phyloP scores from a whole-genome alignment of 1,139 yeast genomes.

The Diutina scorzettiae region DNA sequence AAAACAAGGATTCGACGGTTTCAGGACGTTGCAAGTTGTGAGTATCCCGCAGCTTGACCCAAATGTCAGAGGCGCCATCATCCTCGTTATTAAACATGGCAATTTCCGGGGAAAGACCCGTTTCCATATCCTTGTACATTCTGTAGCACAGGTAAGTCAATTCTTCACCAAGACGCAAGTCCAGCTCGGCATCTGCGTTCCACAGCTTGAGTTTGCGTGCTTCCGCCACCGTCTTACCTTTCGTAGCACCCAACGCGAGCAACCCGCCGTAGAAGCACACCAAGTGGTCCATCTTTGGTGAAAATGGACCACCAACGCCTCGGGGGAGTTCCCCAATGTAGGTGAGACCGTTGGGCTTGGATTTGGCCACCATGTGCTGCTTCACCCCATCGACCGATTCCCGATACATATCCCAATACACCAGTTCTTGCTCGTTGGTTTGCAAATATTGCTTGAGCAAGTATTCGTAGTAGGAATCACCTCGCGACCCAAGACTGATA shows the following conservation, averaged over 20 bases:
- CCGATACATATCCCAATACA: constrained; percentile 67
- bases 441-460: constrained; percentile 77
- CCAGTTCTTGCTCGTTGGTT: constrained; percentile 47
- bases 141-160: constrained; percentile 72
- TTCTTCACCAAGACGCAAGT: constrained; percentile 62
- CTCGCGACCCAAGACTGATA: constrained; percentile 80
- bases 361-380: constrained; percentile 46
- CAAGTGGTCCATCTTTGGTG: constrained; percentile 86
- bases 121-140: constrained; percentile 59
- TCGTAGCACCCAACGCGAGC: constrained; percentile 82
- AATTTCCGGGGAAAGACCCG: constrained; percentile 85
- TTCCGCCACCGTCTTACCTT: constrained; percentile 45
- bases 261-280: constrained; percentile 91
- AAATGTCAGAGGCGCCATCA: constrained; percentile 38
- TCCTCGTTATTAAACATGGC: constrained; percentile 54
- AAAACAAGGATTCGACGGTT: constrained; percentile 80
- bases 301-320: constrained; percentile 49
- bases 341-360: constrained; percentile 51
- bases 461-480: constrained; percentile 90
- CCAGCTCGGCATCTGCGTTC: constrained; percentile 29
- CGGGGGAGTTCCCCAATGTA: constrained; percentile 69
- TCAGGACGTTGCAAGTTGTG: constrained; percentile 92
- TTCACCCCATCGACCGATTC: constrained; percentile 67
- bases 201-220: constrained; percentile 33
- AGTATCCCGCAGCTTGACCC: constrained; percentile 56